Evolutionary conservation across 345 rosid genomes (phyloP).

Genomic region (Anacardium occidentale): DNA sequence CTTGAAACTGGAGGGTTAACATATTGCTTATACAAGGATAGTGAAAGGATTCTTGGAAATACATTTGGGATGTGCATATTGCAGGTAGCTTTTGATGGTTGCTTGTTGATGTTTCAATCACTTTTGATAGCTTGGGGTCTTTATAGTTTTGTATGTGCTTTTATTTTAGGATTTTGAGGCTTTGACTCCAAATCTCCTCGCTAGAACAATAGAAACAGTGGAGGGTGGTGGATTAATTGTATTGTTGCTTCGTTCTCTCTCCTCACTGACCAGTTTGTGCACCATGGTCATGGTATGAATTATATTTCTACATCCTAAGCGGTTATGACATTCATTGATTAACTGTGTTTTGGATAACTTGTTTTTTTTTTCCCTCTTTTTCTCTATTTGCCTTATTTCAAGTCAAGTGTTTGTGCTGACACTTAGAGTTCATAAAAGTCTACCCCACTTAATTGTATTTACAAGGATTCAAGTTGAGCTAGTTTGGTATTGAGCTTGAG

Average conservation of each 20-base stretch:
- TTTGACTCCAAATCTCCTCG: slow-evolving; percentile 88
- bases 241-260: slow-evolving; percentile 73
- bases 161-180: slow-evolving; percentile 89
- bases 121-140: slow-evolving; percentile 3
- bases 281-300: slow-evolving; percentile 94
- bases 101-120: slow-evolving; percentile 3
- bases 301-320: not conserved
- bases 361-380: too few relatives aligned
- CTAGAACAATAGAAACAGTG: slow-evolving; percentile 96
- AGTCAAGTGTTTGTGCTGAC: not conserved
- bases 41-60: slow-evolving; percentile 85
- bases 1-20: slow-evolving; percentile 85
- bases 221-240: slow-evolving; percentile 93
- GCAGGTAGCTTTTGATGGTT: slow-evolving; percentile 51
- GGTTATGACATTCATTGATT: not conserved
- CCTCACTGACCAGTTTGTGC: slow-evolving; percentile 80
- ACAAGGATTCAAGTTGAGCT: too few relatives aligned
- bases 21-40: slow-evolving; percentile 84
- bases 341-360: too few relatives aligned
- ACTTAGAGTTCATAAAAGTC: not conserved
- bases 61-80: slow-evolving; percentile 96
- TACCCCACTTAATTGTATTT: not conserved
- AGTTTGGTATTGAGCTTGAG: too few relatives aligned
- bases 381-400: not conserved
- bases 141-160: slow-evolving; percentile 15